Evolutionary conservation across 176 grass and related monocot genomes (phyloP), one percentile per base, ranked within the genome.

Genomic region (Carex cristatella): DNA sequence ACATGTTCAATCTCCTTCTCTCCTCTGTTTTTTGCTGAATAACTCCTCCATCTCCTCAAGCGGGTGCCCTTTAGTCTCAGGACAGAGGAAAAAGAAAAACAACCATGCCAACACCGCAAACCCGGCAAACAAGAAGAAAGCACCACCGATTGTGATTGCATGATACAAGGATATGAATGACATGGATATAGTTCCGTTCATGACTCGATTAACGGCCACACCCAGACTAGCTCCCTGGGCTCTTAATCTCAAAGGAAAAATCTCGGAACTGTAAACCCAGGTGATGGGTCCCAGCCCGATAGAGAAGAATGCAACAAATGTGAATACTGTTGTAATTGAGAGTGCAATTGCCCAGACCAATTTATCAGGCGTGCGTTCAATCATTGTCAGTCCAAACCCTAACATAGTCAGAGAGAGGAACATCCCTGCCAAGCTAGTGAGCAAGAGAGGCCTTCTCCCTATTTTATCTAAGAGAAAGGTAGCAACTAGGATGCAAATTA

Each of bases 211-310:
- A 83, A 94, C 85, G 0, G 88, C 94, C 69, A 89, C 87, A 65
- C 94, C 94, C 0, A 97, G 60, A 15, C 90, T 87, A 28, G 90
- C 91, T 1, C 94, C 94, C 75, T 90, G 88, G 23, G 94, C 92
- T 48, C 92, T 86, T 27, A 94, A 73, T 54, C 79, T 88, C 64
- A 97, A 84, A 7, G 94, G 94, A 87, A 97, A 94, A 60, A 97
- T 90, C 85, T 97, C 94, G 2, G 94, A 97, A 89, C 88, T 90
- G 91, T 97, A 97, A 57, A 97, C 94, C 92, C 94, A 97, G n/a
- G 92, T 79, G 72, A 97, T 92, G 0, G 94, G 94, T 0, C 94
- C 92, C 42, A 94, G 79, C 15, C 94, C 94, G 46, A 90, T 81
- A 13, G 94, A 94, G 88, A 97, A 97, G 0, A 87, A 93, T 23